Evolutionary conservation across 345 rosid species (phyloP).

Genomic region (Melastoma malabathricum): DNA sequence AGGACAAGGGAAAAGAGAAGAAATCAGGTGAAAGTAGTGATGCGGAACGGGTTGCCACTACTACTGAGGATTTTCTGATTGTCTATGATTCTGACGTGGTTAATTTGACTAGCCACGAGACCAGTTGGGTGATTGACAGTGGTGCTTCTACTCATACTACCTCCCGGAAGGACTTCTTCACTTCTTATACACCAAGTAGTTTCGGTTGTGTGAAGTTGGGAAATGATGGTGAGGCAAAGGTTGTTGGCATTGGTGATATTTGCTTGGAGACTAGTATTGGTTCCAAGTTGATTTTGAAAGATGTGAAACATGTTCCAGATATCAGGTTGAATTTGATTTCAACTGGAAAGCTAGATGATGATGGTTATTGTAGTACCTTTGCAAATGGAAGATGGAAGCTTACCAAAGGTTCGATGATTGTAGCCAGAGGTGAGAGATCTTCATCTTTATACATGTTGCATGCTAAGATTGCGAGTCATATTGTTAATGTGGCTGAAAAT

Average conservation of each 20-base stretch:
- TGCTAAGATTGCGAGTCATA: too few species aligned
- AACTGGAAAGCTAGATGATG: background rate
- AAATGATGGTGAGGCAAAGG: too few species aligned
- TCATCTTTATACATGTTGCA: background rate
- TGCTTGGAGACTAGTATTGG: too few species aligned
- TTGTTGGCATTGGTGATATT: too few species aligned
- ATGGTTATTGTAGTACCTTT: background rate
- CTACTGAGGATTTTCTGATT: too few species aligned
- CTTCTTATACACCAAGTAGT: background rate
- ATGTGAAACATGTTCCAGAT: background rate
- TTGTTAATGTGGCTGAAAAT: too few species aligned
- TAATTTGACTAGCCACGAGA: background rate
- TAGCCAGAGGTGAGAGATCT: rapidly evolving
- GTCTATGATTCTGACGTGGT: too few species aligned
- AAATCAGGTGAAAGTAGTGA: too few species aligned
- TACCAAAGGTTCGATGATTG: background rate
- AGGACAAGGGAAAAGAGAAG: too few species aligned
- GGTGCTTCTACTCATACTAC: background rate
- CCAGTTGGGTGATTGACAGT: background rate
- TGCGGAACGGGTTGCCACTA: too few species aligned
- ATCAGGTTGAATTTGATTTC: background rate
- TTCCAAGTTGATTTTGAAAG: too few species aligned
- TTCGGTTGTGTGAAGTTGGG: too few species aligned
- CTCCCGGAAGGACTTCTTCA: background rate
- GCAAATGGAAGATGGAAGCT: background rate